Conservation (phyloP, 2,329 filamentous ascomycete genomes). For the Scortechinia acanthostroma region DNA sequence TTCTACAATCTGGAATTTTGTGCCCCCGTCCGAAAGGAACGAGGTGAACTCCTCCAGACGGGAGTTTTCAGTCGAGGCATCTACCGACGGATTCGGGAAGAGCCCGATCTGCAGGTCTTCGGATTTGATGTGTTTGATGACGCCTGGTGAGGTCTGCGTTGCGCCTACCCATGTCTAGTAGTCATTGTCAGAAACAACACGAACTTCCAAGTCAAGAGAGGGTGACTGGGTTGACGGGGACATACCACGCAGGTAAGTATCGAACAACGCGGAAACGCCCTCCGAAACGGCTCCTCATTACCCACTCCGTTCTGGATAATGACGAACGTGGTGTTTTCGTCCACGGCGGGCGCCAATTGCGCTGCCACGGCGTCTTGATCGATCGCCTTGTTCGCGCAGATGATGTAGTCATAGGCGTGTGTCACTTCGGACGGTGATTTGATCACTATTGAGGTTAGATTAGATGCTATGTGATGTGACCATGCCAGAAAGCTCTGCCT, state of each 20-base stretch:
- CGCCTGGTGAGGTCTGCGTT: slow-evolving; percentile 36
- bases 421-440: slow-evolving; percentile 34
- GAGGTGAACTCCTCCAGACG: slow-evolving; percentile 29
- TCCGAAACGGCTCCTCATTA: slow-evolving; percentile 45
- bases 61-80: slow-evolving; percentile 17
- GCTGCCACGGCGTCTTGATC: slow-evolving; percentile 25
- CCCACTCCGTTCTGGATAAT: slow-evolving; percentile 56
- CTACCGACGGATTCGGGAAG: slow-evolving; percentile 26
- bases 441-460: slow-evolving; percentile 24
- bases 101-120: slow-evolving; percentile 48
- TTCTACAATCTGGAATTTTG: slow-evolving; percentile 34
- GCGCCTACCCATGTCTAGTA: slow-evolving; percentile 42
- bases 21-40: slow-evolving; percentile 29
- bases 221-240: slow-evolving; percentile 3
- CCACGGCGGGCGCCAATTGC: slow-evolving; percentile 23
- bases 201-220: neutral
- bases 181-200: neutral
- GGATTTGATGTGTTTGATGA: slow-evolving; percentile 37
- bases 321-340: slow-evolving; percentile 38
- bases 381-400: slow-evolving; percentile 47
- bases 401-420: slow-evolving; percentile 42
- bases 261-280: slow-evolving; percentile 37
- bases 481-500: neutral
- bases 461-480: neutral
- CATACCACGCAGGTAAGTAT: slow-evolving; percentile 46